Evolutionary conservation across 2,329 filamentous ascomycete species (phyloP), one percentile per base, ranked within the genome.

Genomic region (Talaromyces sp.): DNA sequence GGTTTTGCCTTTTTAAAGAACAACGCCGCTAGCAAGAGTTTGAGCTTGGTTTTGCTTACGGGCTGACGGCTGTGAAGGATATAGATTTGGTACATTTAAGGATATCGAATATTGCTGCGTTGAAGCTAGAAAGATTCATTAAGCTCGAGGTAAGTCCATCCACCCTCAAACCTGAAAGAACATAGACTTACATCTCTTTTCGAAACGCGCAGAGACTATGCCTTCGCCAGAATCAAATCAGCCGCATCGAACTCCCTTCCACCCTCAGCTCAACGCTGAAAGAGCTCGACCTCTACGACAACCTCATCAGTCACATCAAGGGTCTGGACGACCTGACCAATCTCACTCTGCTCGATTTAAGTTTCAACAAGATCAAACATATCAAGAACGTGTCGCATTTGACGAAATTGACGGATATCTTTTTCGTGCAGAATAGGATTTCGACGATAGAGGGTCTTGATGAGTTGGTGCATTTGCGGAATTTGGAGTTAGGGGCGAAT

Each of bases 351-450:
- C 84, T 99, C 56, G 94, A 99, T 71, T 81, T 99, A 53, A 95
- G 89, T 73, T 99, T 97, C 83, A 99, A 99, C 80, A 97, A 97
- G 79, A 93, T 99, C 78, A 97, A 96, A 73, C 92, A 97, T 75
- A 96, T 99, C 78, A 96, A 96, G 75, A 86, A 93, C 67, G 78
- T 97, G 63, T 82, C 82, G 59, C 88, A 93, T 67, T 78, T 99
- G 60, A 87, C 78, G 21, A 82, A 91, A 56, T 81, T 97, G 58
- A 88, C 82, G 62, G 91, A 97, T 65, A 72, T 99, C 2, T 99
- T 89, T 73, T 89, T 99, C 66, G 91, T 97, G 52, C 90, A 96
- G 70, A 97, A 99, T 76, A 94, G 94, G 73, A 96, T 99, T 70
- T 82, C 83, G 64, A 86, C 80, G 57, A 97, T 99, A 66, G 93